Conservation (phyloP, 2,329 filamentous ascomycete species). For the Paraconiothyrium brasiliense region DNA sequence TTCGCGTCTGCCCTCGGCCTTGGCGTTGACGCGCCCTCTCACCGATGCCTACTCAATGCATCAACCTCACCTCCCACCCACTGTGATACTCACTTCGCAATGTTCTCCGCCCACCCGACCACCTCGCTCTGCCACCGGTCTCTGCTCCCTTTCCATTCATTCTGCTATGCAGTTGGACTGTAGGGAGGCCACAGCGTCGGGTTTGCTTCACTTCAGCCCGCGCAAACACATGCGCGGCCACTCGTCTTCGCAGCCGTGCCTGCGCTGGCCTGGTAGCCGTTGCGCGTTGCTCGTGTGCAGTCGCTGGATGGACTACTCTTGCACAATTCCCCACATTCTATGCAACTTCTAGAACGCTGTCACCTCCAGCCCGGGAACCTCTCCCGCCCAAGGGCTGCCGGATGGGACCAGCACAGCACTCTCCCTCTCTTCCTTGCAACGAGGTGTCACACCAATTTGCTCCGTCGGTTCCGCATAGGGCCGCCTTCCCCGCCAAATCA, state of each 20-base stretch:
- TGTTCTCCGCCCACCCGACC: not conserved
- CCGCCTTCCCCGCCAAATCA: slow-evolving; percentile 14
- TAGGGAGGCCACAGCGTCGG: not conserved
- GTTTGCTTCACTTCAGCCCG: slow-evolving; percentile 16
- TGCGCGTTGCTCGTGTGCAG: not conserved
- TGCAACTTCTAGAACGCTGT: slow-evolving; percentile 13
- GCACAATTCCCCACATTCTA: slow-evolving; percentile 7
- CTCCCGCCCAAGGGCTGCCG: slow-evolving; percentile 6
- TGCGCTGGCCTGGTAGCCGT: slow-evolving; percentile 12
- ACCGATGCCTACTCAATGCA: not conserved
- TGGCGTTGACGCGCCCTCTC: slow-evolving; percentile 8
- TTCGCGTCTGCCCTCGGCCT: slow-evolving; percentile 11
- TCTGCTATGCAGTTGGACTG: not conserved
- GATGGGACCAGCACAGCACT: slow-evolving; percentile 14
- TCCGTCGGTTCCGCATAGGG: slow-evolving; percentile 5
- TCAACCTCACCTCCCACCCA: not conserved
- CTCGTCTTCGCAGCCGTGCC: slow-evolving; percentile 2
- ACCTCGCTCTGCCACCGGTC: slow-evolving; percentile 3
- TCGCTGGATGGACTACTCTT: not conserved
- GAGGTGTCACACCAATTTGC: slow-evolving; percentile 3
- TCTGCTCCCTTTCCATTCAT: not conserved
- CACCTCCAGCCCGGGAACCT: slow-evolving; percentile 4
- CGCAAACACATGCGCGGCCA: slow-evolving; percentile 13
- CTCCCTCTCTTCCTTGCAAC: slow-evolving; percentile 5
- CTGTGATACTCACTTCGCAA: not conserved